Percentiles rank a stretch among this genome's conserved stretches.
Conservation (phyloP, 225 moss, liverwort and hornwort genomes). For the Ulota crispa region DNA sequence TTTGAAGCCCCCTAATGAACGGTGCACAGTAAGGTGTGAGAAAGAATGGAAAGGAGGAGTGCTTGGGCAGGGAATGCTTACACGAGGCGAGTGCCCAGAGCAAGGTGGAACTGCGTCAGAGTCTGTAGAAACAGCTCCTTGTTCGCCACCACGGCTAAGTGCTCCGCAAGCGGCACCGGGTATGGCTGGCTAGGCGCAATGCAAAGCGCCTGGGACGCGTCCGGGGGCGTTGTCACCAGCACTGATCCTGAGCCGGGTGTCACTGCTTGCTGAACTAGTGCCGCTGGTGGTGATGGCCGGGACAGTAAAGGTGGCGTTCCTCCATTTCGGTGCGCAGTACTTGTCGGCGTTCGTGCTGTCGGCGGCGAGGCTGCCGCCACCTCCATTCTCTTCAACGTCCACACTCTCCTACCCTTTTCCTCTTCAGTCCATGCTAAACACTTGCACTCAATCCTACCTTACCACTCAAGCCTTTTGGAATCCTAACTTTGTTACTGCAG, state of each 20-base stretch:
- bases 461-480: not conserved
- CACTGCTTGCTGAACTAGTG: not conserved
- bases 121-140: slow-evolving; percentile 55
- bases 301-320: slow-evolving; percentile 5
- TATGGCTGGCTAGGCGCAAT: slow-evolving; percentile 32
- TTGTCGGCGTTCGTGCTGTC: not conserved
- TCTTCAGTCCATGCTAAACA: slow-evolving; percentile 22
- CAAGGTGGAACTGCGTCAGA: slow-evolving; percentile 49
- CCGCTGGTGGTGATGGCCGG: not conserved
- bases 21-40: not conserved
- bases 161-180: slow-evolving; percentile 44
- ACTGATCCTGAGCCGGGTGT: slow-evolving; percentile 16
- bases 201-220: slow-evolving; percentile 10
- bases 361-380: slow-evolving; percentile 24
- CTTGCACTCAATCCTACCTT: not conserved
- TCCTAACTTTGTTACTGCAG: not conserved
- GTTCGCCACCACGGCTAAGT: slow-evolving; percentile 38
- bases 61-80: slow-evolving; percentile 25
- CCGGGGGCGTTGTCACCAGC: slow-evolving; percentile 21
- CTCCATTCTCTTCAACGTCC: slow-evolving; percentile 27
- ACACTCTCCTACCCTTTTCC: not conserved
- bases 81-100: slow-evolving; percentile 52
- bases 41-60: not conserved
- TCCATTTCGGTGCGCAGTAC: slow-evolving; percentile 26
- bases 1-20: not conserved